Conservation (phyloP, 352 stramenopile species). For the Aphanomyces astaci region DNA sequence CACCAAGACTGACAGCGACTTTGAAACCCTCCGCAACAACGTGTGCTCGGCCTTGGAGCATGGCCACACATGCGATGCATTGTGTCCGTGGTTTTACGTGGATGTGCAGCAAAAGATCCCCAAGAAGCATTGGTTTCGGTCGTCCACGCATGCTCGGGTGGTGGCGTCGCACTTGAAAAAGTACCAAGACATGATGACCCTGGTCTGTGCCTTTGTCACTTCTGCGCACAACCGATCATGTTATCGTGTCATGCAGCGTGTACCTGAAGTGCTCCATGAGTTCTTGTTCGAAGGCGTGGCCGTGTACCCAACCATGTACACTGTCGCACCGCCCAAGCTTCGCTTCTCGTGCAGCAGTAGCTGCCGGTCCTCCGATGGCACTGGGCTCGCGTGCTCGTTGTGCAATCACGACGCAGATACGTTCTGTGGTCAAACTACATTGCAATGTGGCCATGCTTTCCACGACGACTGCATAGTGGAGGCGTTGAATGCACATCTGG, state of each 20-base stretch:
- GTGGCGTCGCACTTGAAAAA: background rate
- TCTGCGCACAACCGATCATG: background rate
- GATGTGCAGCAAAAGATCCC: slow-evolving; percentile 9
- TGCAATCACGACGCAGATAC: background rate
- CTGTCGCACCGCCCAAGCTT: background rate
- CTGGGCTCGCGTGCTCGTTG: background rate
- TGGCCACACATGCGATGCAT: background rate
- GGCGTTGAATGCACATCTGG: background rate
- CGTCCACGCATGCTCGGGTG: background rate
- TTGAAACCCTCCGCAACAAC: background rate
- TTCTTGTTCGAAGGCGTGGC: background rate
- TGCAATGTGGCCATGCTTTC: slow-evolving; percentile 1
- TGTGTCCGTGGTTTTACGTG: slow-evolving; percentile 2
- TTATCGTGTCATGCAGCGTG: background rate
- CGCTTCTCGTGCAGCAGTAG: background rate
- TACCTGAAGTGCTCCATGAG: background rate
- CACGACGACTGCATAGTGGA: slow-evolving; percentile 8
- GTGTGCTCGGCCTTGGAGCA: background rate
- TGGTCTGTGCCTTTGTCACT: background rate
- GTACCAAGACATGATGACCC: background rate
- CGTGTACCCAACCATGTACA: background rate
- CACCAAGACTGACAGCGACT: background rate
- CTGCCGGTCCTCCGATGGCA: background rate
- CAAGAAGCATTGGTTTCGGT: background rate
- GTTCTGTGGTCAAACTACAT: background rate